These are phyloP conservation scores for Astraeus odoratus DNA, from an alignment of 768 basidiomycete species.

Conservation along the genomic window DNA sequence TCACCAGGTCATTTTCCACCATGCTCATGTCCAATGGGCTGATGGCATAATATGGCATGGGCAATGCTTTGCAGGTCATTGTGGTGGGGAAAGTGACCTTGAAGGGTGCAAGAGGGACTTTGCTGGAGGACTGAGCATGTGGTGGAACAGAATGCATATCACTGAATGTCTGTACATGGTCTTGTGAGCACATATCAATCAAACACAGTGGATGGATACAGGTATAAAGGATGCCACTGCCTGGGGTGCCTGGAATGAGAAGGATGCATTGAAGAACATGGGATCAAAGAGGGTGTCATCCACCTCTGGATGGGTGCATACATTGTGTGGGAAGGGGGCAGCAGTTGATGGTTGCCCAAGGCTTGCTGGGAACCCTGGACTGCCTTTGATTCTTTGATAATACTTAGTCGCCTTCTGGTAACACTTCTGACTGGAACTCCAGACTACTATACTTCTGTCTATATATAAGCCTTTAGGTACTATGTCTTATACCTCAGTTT, in stretches of 20 bases:
- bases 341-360: no score
- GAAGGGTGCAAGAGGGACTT: slow-evolving; percentile 16
- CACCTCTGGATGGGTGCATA: slow-evolving; percentile 43
- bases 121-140: slow-evolving; percentile 11
- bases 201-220: neutral
- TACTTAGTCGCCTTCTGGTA: no score
- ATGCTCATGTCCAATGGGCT: slow-evolving; percentile 3
- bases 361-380: no score
- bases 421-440: no score
- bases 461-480: no score
- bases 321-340: slow-evolving; percentile 34
- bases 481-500: no score
- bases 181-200: neutral
- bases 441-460: no score
- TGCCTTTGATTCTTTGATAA: no score
- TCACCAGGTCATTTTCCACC: neutral
- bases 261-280: slow-evolving; percentile 29
- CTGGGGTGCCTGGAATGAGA: slow-evolving; percentile 17
- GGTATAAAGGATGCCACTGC: slow-evolving; percentile 13
- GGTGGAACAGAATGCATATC: slow-evolving; percentile 21
- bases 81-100: slow-evolving; percentile 18
- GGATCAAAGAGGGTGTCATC: slow-evolving; percentile 43
- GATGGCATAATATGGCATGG: neutral
- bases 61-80: slow-evolving; percentile 1
- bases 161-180: slow-evolving; percentile 12